These are phyloP conservation scores for Brettanomyces bruxellensis DNA, from an alignment of 805 yeast species.

Conservation along the genomic window DNA sequence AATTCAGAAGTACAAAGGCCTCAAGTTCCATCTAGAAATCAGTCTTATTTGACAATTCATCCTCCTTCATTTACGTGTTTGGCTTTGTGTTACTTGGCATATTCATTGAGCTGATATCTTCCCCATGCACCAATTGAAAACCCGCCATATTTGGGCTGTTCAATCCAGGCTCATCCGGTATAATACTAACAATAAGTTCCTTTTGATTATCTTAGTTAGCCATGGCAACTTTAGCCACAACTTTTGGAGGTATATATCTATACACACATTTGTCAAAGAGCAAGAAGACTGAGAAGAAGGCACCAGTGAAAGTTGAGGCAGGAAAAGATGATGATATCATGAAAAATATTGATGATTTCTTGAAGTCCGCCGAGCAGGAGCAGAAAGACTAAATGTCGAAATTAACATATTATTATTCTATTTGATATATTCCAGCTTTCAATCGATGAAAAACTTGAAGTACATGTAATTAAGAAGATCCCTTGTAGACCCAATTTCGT, in stretches of 20 bases:
- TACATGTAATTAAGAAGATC: not conserved
- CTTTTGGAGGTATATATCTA: slow-evolving; percentile 38
- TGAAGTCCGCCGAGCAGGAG: not conserved
- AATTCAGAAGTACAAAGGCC: too few species aligned
- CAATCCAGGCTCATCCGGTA: too few species aligned
- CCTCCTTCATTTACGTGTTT: too few species aligned
- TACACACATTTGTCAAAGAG: slow-evolving; percentile 38
- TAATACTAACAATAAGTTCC: slow-evolving; percentile 3
- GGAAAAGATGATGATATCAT: slow-evolving; percentile 23
- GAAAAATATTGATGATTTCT: slow-evolving; percentile 17
- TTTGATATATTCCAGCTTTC: too few species aligned
- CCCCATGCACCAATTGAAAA: too few species aligned
- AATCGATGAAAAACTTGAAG: not conserved
- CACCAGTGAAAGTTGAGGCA: slow-evolving; percentile 8
- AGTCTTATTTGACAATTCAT: too few species aligned
- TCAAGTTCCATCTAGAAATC: too few species aligned
- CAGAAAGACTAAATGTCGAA: not conserved
- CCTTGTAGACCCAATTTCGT: too few species aligned
- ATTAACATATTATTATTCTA: too few species aligned
- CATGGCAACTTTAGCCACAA: slow-evolving; percentile 65
- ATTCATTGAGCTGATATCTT: too few species aligned
- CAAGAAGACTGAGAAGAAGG: slow-evolving; percentile 4
- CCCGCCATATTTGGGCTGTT: too few species aligned
- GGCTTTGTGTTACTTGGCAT: too few species aligned
- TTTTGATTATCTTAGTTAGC: slow-evolving; percentile 37